Evolutionary conservation across 2,329 filamentous ascomycete genomes (phyloP), one percentile per base, ranked within the genome.

Genomic region (Orbilia brochopaga): DNA sequence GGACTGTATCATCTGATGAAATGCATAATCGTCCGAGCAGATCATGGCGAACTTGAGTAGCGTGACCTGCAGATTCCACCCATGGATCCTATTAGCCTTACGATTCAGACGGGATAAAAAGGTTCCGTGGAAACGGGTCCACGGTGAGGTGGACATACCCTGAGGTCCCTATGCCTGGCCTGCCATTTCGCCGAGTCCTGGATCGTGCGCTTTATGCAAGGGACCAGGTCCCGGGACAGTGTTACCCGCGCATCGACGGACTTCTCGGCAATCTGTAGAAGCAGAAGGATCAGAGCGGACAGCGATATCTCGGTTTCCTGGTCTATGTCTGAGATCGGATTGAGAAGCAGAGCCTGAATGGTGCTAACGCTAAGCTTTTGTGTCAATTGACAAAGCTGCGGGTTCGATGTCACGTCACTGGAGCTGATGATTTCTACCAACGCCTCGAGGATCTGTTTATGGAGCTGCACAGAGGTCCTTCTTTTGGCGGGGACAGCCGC

Each of bases 251-350:
- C n/a, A 5, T 32, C 42, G 21, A 27, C 27, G 13, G 54, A 65
- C 3, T 50, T 56, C 40, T 65, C 60, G 13, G 67, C 67, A 42
- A 58, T 56, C 27, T 42, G 54, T 8, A 72, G 56, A 61, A 65
- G 50, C 42, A 72, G 30, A 2, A 72, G 24, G 15, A 57, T 27
- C 13, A 72, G 13, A 23, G 67, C 67, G 13, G 67, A 65, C 11
- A 72, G 40, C 2, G 67, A 72, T 60, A 72, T 60, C n/a, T 72
- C 67, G 7, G 67, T 72, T 46, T 72, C 67, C 24, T 72, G 67
- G 27, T 72, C 67, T 35, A 72, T 56, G 21, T 65, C 60, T 6
- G 67, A 57, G 15, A 65, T 40, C 1, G 67, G 60, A 10, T 65
- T 61, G 27, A 7, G 37, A n/a, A 72, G 67, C 21, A 65, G 30